Evolutionary conservation across 169 alveolate genomes (phyloP).

Genomic region (Cyclospora cayetanensis): DNA sequence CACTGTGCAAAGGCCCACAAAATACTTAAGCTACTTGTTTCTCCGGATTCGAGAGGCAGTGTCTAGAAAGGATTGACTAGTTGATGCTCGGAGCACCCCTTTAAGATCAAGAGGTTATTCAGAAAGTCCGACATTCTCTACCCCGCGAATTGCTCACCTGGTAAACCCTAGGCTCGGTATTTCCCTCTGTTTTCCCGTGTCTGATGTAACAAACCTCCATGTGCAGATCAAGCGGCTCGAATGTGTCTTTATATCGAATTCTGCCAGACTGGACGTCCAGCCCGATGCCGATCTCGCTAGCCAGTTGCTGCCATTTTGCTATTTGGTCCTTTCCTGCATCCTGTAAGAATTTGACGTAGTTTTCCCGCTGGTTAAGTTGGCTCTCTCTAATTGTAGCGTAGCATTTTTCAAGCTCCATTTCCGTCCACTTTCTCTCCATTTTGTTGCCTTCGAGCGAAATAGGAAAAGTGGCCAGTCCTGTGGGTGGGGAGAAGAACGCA

Average conservation of each 20-base stretch:
- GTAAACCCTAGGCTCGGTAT: constrained; percentile 64
- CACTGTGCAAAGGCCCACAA: too few relatives aligned
- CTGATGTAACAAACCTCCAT: constrained; percentile 51
- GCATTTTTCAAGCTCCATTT: neutral
- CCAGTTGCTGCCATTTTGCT: neutral
- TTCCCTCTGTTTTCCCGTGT: constrained; percentile 69
- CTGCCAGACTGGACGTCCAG: too few relatives aligned
- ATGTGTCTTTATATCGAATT: neutral
- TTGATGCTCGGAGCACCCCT: too few relatives aligned
- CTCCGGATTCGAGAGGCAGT: too few relatives aligned
- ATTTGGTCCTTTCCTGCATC: neutral
- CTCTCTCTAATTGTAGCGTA: neutral
- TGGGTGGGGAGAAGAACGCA: too few relatives aligned
- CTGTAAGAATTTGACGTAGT: neutral
- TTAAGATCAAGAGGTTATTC: too few relatives aligned
- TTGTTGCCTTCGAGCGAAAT: too few relatives aligned
- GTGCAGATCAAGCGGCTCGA: constrained; percentile 10
- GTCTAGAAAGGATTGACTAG: too few relatives aligned
- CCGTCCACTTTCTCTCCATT: neutral
- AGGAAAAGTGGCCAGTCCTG: too few relatives aligned
- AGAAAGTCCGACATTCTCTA: too few relatives aligned
- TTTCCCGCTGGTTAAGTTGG: neutral
- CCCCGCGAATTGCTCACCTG: constrained; percentile 27
- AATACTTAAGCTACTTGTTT: too few relatives aligned
- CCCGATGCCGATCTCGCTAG: neutral